Evolutionary conservation across 73 alveolate genomes (phyloP).

Genomic region (Stentor roeselii): DNA sequence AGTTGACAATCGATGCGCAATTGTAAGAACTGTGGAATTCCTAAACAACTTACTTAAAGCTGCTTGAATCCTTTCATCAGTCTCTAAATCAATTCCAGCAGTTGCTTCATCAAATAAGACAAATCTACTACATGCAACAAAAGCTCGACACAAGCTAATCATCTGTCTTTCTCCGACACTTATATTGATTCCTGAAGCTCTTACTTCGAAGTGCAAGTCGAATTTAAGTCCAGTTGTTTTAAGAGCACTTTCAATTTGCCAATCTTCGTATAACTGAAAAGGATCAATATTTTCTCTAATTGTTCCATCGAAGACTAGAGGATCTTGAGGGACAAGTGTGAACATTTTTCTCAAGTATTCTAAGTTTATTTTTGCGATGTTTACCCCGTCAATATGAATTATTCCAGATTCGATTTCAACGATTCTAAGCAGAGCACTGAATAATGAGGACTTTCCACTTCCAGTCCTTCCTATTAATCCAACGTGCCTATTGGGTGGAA

Average conservation of each 20-base stretch:
- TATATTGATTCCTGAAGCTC: constrained; percentile 41
- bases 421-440: constrained; percentile 69
- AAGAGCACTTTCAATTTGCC: constrained; percentile 45
- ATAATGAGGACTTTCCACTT: constrained; percentile 80
- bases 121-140: constrained; percentile 53
- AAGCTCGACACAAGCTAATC: constrained; percentile 76
- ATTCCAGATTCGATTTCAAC: constrained; percentile 76
- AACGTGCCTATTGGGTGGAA: constrained; percentile 77
- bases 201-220: not conserved
- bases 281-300: constrained; percentile 88
- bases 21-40: constrained; percentile 65
- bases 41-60: constrained; percentile 48
- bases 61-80: constrained; percentile 69
- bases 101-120: constrained; percentile 93
- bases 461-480: constrained; percentile 99
- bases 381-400: constrained; percentile 75
- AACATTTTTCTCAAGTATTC: constrained; percentile 58
- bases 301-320: constrained; percentile 78
- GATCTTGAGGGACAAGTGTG: constrained; percentile 79
- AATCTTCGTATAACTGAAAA: constrained; percentile 44
- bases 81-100: constrained; percentile 77
- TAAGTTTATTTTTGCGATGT: constrained; percentile 63
- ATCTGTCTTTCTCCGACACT: constrained; percentile 78
- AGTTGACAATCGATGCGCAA: constrained; percentile 78
- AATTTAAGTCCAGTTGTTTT: constrained; percentile 46